Evolutionary conservation across 2,329 filamentous ascomycete species (phyloP), one percentile per base, ranked within the genome.

Genomic region (Cladosporium sp.): DNA sequence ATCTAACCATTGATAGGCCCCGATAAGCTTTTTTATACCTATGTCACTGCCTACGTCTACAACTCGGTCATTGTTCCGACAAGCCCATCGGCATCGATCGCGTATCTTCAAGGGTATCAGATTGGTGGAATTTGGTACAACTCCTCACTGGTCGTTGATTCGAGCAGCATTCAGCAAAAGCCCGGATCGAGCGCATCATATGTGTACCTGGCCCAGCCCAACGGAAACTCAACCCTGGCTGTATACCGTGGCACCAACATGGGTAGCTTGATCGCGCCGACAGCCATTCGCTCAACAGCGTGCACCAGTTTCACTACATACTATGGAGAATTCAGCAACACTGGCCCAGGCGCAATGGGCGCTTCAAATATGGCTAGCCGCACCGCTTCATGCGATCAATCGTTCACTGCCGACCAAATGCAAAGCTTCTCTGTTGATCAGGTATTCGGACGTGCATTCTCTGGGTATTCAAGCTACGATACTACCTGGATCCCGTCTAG

Each of bases 41-140:
- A 76, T 10, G 75, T 77, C 0, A 78, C 77, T 12, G 66, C 80
- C 0, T 83, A 82, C 65, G 68, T 83, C 0, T 83, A 78, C 66
- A 75, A 77, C n/a, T 79, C 81, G 0, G 80, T 77, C 0, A 79
- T 84, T 58, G 77, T 79, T 0, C 76, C 80, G 0, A 78, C 79
- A 0, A 67, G 18, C 2, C 10, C 37, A 11, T 50, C 37, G 14
- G 37, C 62, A 12, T 49, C 52, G 7, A 64, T 81, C 7, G 59
- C 69, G 16, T 70, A 68, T 23, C 59, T 60, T 4, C 67, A 70
- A 40, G 69, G 69, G 31, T 60, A 56, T 33, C 49, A 55, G 40
- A 58, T 29, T 33, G 63, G 62, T 33, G 63, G 66, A 29, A n/a
- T 53, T 11, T 67, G 52, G 52, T 67, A 67, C 55, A 67, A 67